Evolutionary conservation across 805 yeast genomes (phyloP), one percentile per base, ranked within the genome.

Genomic region (Maudiozyma saulgeensis): DNA sequence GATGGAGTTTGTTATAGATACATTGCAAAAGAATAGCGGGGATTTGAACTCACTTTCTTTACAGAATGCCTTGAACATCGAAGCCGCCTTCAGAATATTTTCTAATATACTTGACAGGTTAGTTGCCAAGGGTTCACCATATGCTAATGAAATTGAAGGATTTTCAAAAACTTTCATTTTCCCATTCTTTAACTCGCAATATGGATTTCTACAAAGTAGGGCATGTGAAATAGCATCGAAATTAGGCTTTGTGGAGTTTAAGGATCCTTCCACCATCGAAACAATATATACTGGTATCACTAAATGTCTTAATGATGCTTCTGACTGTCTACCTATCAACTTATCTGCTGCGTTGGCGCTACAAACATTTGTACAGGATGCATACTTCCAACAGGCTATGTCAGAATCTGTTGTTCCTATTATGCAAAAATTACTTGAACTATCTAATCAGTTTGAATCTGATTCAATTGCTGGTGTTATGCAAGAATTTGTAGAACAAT

Each of bases 401-500:
- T 74, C 86, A 0, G 62, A 76, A 3, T 79, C 83, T 43, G 84
- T 91, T 49, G 77, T 90, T 32, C 86, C 85, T 37, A 80, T 90
- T 0, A 87, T 93, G 87, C 87, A 88, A 53, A 81, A 78, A 55
- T 71, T 93, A 50, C 71, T 91, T 55, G 77, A 76, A 9, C 68
- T 91, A 43, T 82, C 95, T 4, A 83, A 87, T 60, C 81, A 82
- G 51, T 80, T 90, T 55, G 99, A 91, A 59, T 81, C 84, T 50
- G 99, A 93, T 61, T 78, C 89, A 1, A 76, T 93, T 28, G 80
- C 95, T 21, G 85, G 84, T 23, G 96, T 91, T 6, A 88, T 91
- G 84, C 98, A 91, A 71, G 96, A 90, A 59, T 84, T 93, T 63
- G 97, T 91, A 31, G 96, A 90, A 61, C 80, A 78, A 51, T 93